phyloP scores from a whole-genome alignment of 257 asterid genomes.

The Solanum medicagineum region DNA sequence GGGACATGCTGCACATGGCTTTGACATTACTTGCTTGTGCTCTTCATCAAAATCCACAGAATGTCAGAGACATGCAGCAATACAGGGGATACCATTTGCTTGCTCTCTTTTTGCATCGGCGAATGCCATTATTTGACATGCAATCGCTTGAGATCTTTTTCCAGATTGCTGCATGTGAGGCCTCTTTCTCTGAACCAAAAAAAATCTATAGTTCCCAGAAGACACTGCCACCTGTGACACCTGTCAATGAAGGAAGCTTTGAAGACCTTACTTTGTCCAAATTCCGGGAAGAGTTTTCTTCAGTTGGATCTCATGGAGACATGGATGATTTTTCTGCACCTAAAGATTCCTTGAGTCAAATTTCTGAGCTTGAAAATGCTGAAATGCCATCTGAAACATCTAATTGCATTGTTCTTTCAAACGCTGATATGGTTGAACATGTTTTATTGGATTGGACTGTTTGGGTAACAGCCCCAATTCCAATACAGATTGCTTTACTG shows the following conservation, averaged over 20 bases:
- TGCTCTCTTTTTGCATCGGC: conserved; percentile 81
- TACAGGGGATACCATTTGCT: conserved; percentile 95
- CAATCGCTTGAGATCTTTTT: conserved; percentile 95
- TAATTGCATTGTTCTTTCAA: conserved; percentile 89
- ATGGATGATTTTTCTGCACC: conserved; percentile 91
- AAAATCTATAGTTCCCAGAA: conserved; percentile 26
- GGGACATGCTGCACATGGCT: conserved; percentile 99
- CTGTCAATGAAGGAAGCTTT: conserved; percentile 45
- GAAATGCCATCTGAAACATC: conserved; percentile 74
- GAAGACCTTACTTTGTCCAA: conserved; percentile 67
- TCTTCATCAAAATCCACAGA: conserved; percentile 95
- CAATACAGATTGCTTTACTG: conserved; percentile 76
- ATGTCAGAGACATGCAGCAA: conserved; percentile 90
- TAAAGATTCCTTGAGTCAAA: conserved; percentile 77
- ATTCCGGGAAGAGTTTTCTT: conserved; percentile 80
- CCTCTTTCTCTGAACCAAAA: conserved; percentile 92
- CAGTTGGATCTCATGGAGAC: conserved; percentile 82
- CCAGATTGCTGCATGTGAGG: conserved; percentile 98
- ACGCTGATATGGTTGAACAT: conserved; percentile 99
- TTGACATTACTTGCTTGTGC: conserved; percentile 76
- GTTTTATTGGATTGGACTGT: conserved; percentile 98
- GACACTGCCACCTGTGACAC: conserved; percentile 40
- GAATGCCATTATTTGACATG: conserved; percentile 95
- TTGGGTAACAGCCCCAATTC: conserved; percentile 85
- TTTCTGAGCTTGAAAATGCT: conserved; percentile 81